These are phyloP conservation scores for Asterochloris erici DNA, from an alignment of 139 green algal genomes.

Conservation along the genomic window DNA sequence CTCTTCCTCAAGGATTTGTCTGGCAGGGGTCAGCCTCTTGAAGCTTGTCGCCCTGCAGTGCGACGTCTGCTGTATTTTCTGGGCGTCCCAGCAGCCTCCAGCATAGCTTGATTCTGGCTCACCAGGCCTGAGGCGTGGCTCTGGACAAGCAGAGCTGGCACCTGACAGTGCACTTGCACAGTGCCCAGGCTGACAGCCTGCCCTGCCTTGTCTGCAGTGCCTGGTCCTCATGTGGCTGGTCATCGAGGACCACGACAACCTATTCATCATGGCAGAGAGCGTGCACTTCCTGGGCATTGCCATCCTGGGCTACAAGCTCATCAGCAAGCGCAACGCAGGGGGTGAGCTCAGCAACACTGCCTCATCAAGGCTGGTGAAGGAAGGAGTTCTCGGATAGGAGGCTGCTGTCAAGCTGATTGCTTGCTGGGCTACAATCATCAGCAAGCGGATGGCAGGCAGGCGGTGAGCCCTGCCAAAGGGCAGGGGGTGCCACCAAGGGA, in stretches of 20 bases:
- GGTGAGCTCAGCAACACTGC: slow-evolving; percentile 43
- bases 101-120: background rate
- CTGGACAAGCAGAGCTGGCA: background rate
- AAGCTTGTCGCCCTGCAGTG: background rate
- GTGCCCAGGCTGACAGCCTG: background rate
- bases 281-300: slow-evolving; percentile 93
- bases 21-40: background rate
- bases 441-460: too few relatives aligned
- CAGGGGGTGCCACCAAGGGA: too few relatives aligned
- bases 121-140: background rate
- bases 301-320: slow-evolving; percentile 91
- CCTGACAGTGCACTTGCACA: background rate
- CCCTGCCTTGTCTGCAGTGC: slow-evolving; percentile 22
- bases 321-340: slow-evolving; percentile 80
- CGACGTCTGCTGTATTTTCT: too few relatives aligned
- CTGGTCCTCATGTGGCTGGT: slow-evolving; percentile 74
- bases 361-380: background rate
- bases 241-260: slow-evolving; percentile 96
- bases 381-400: too few relatives aligned
- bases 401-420: too few relatives aligned
- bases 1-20: too few relatives aligned
- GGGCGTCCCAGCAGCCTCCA: background rate
- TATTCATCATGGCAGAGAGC: slow-evolving; percentile 93
- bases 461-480: too few relatives aligned
- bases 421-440: too few relatives aligned